Conservation (phyloP, 495 filamentous ascomycete species). For the Clohesyomyces aquaticus region DNA sequence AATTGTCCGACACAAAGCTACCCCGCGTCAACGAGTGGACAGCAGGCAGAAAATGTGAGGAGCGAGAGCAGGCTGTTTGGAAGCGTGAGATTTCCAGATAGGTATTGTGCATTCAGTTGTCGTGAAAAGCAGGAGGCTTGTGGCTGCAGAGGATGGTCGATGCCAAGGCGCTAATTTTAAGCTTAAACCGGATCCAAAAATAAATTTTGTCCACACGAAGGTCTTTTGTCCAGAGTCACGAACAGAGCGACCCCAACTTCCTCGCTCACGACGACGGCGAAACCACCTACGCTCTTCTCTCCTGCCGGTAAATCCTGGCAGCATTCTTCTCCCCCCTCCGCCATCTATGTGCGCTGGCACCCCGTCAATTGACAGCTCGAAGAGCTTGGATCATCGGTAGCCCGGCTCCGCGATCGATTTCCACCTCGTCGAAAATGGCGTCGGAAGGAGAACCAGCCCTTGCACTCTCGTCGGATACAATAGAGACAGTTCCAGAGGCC, state of each 20-base stretch:
- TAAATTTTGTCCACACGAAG: too few relatives aligned
- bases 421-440: conserved; percentile 11
- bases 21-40: neutral
- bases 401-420: neutral
- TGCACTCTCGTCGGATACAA: neutral
- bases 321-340: conserved; percentile 3
- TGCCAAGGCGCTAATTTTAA: conserved; percentile 38
- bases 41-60: neutral
- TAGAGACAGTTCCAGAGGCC: conserved; percentile 36
- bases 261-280: too few relatives aligned
- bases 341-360: conserved; percentile 28
- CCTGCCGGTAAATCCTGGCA: conserved; percentile 28
- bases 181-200: conserved; percentile 29
- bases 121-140: neutral
- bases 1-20: neutral
- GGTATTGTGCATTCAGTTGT: neutral
- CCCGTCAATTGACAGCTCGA: conserved; percentile 15
- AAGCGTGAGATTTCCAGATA: conserved; percentile 1
- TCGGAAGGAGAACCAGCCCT: neutral
- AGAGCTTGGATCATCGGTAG: conserved; percentile 27
- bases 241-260: too few relatives aligned
- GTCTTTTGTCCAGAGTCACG: too few relatives aligned
- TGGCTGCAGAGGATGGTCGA: neutral
- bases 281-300: neutral
- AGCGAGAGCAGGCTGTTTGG: neutral